phyloP scores from a whole-genome alignment of 768 basidiomycete genomes.

The Mycena sanguinolenta region DNA sequence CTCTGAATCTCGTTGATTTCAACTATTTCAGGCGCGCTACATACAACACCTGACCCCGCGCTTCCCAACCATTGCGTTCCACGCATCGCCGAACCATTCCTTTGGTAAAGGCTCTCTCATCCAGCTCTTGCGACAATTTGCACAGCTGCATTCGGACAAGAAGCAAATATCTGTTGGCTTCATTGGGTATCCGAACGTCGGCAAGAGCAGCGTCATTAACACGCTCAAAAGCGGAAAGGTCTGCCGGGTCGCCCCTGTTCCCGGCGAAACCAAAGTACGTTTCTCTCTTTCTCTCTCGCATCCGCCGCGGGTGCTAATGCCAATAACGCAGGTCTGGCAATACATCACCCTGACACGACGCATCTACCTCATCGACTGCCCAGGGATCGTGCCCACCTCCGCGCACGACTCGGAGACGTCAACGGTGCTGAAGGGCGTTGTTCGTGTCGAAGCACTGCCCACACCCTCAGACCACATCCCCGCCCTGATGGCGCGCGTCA shows the following conservation, averaged over 20 bases:
- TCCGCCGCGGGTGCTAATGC: background rate
- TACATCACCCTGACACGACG: constrained; percentile 96
- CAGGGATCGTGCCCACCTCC: constrained; percentile 96
- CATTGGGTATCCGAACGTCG: constrained; percentile 98
- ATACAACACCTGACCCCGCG: constrained; percentile 94
- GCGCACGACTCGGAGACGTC: constrained; percentile 91
- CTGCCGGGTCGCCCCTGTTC: constrained; percentile 95
- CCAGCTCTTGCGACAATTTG: constrained; percentile 95
- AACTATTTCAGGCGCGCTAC: constrained; percentile 86
- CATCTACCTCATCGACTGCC: constrained; percentile 99
- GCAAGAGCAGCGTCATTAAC: constrained; percentile 98
- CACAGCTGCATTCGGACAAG: constrained; percentile 97
- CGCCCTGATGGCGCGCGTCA: constrained; percentile 89
- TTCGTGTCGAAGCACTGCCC: constrained; percentile 94
- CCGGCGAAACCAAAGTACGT: constrained; percentile 93
- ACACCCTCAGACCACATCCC: constrained; percentile 95
- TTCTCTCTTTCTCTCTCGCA: background rate
- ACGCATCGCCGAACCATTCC: constrained; percentile 98
- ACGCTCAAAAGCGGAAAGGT: constrained; percentile 98
- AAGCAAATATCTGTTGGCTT: constrained; percentile 99
- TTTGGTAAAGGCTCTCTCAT: constrained; percentile 99
- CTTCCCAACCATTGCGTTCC: constrained; percentile 97
- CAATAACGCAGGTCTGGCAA: constrained; percentile 90
- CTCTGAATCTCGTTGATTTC: constrained; percentile 13
- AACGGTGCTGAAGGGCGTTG: constrained; percentile 96